phyloP scores from a whole-genome alignment of 345 rosid species.

The Camelina laxa region DNA sequence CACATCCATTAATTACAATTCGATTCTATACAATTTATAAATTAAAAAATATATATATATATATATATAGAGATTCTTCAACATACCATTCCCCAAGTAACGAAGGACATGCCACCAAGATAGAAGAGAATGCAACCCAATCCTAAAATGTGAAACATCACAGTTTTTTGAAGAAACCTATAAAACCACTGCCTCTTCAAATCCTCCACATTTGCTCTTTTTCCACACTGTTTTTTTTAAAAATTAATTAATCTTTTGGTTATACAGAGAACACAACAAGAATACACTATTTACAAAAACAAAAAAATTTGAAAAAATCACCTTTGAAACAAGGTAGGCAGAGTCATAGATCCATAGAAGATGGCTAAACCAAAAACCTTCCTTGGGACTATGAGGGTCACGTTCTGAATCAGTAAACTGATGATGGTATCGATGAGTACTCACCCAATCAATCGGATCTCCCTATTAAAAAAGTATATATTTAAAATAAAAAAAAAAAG shows the following conservation, averaged over 20 bases:
- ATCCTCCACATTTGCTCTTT: conserved; percentile 77
- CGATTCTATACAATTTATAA: not conserved
- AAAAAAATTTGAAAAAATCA: conserved; percentile 11
- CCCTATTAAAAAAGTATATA: conserved; percentile 26
- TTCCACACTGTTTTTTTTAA: conserved; percentile 72
- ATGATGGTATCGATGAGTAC: conserved; percentile 89
- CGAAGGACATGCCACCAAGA: conserved; percentile 73
- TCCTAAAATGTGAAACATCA: conserved; percentile 68
- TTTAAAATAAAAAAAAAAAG: not conserved
- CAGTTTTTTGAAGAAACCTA: conserved; percentile 62
- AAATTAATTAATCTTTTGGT: not conserved
- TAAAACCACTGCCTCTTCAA: conserved; percentile 83
- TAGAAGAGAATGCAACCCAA: conserved; percentile 62
- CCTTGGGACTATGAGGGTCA: conserved; percentile 92
- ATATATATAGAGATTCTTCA: not conserved
- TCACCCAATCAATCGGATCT: conserved; percentile 90
- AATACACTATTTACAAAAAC: not conserved
- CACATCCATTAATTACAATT: not conserved
- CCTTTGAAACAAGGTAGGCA: conserved; percentile 55
- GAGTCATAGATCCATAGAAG: conserved; percentile 80
- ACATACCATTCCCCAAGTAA: conserved; percentile 91
- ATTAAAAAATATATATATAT: not conserved
- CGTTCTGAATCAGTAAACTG: conserved; percentile 80
- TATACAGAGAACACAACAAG: not conserved
- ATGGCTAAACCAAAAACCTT: conserved; percentile 97